A percentile compares a stretch with the other conserved stretches of the same genome.
Evolutionary conservation across 192 early-diverging fungal genomes (phyloP).

Genomic region (Backusella liffmaniae): DNA sequence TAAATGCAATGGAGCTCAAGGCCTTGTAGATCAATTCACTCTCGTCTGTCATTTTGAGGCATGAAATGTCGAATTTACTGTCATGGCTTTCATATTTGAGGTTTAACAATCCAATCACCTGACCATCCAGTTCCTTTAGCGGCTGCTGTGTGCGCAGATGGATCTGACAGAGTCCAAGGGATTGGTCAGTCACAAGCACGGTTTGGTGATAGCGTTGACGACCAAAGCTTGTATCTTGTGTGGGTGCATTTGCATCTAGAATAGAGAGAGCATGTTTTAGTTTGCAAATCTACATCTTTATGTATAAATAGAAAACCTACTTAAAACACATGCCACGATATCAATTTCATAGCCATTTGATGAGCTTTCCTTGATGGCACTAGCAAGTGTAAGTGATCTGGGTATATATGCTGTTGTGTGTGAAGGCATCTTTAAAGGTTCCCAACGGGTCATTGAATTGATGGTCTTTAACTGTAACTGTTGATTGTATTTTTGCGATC

Average conservation of each 20-base stretch:
- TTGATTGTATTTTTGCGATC: neutral
- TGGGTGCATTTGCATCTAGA: neutral
- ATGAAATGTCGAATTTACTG: slow-evolving; percentile 22
- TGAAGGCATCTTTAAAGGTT: neutral
- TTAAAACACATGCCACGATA: slow-evolving; percentile 42
- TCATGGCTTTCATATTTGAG: slow-evolving; percentile 28
- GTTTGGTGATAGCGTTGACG: slow-evolving; percentile 11
- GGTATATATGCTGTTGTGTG: neutral
- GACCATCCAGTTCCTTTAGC: neutral
- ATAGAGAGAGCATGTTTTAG: neutral
- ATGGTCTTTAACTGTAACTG: slow-evolving; percentile 11
- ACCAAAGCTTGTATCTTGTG: neutral
- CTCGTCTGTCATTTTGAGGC: slow-evolving; percentile 26
- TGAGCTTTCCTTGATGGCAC: slow-evolving; percentile 16
- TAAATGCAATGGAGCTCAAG: neutral
- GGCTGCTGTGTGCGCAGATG: neutral
- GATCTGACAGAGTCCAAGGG: slow-evolving; percentile 23
- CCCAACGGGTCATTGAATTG: slow-evolving; percentile 20
- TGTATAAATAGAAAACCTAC: slow-evolving; percentile 21
- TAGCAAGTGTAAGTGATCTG: slow-evolving; percentile 15
- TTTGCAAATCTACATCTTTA: neutral
- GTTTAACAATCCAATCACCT: slow-evolving; percentile 26
- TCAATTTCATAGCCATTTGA: slow-evolving; percentile 41
- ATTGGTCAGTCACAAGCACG: slow-evolving; percentile 24
- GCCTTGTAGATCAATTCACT: slow-evolving; percentile 13